These are phyloP conservation scores for Penicillium sp. DNA, from an alignment of 2,329 filamentous ascomycete species.

Conservation along the genomic window DNA sequence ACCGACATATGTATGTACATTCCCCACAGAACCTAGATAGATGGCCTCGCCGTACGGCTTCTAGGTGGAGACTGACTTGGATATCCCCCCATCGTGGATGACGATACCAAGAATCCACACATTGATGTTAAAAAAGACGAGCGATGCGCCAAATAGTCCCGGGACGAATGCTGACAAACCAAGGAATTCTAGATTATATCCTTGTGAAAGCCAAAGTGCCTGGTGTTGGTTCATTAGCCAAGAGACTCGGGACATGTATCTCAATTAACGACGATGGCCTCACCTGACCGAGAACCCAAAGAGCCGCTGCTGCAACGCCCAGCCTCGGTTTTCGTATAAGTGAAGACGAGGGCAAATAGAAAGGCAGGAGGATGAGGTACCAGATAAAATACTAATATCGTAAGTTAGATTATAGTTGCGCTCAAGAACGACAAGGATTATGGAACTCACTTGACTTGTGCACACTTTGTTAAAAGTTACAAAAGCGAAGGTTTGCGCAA, in stretches of 20 bases:
- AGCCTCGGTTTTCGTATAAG: slow-evolving; percentile 56
- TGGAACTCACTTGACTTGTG: slow-evolving; percentile 71
- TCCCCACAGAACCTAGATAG: no score
- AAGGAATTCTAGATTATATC: slow-evolving; percentile 69
- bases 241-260: neutral
- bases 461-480: slow-evolving; percentile 98
- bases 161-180: slow-evolving; percentile 79
- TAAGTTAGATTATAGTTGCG: neutral
- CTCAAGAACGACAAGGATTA: neutral
- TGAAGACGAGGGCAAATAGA: slow-evolving; percentile 78
- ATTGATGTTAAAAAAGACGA: slow-evolving; percentile 79
- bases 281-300: slow-evolving; percentile 72
- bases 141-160: slow-evolving; percentile 68
- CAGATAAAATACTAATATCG: slow-evolving; percentile 81
- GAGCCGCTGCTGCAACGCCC: slow-evolving; percentile 58
- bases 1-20: no score
- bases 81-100: slow-evolving; percentile 55
- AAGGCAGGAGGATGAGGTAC: slow-evolving; percentile 90
- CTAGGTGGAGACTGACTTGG: neutral
- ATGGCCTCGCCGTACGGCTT: neutral
- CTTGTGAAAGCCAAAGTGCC: slow-evolving; percentile 69
- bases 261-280: neutral
- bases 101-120: slow-evolving; percentile 81
- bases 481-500: slow-evolving; percentile 94
- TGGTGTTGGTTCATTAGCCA: slow-evolving; percentile 15